These are phyloP conservation scores for Angophora floribunda DNA, from an alignment of 345 rosid species.

Conservation along the genomic window DNA sequence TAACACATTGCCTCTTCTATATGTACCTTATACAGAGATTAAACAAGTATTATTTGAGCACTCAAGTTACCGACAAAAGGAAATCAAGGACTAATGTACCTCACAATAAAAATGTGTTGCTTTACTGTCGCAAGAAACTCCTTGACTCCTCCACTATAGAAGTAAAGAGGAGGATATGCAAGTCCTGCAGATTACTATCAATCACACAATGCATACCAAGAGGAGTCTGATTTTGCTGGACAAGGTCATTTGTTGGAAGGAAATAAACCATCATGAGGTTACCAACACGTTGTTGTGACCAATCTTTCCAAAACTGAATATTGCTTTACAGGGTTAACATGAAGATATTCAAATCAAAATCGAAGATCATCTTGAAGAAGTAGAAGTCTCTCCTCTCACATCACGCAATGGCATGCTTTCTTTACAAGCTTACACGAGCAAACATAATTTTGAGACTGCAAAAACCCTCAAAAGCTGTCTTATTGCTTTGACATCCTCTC, in stretches of 20 bases:
- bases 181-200: conserved; percentile 49
- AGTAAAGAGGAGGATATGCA: conserved; percentile 86
- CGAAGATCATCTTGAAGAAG: neutral
- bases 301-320: neutral
- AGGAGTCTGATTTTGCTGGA: neutral
- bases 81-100: conserved; percentile 27
- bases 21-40: neutral
- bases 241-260: neutral
- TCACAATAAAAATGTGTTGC: conserved; percentile 80
- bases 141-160: conserved; percentile 89
- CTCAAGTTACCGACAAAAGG: neutral
- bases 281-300: neutral
- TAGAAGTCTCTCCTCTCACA: neutral
- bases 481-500: neutral
- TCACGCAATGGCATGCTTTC: neutral
- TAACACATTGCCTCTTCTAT: neutral
- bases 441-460: neutral
- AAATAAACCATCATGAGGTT: neutral
- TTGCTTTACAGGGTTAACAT: neutral
- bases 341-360: neutral
- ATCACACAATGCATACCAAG: neutral
- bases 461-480: neutral
- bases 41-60: neutral
- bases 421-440: neutral
- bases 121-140: conserved; percentile 81